These are phyloP conservation scores for Sphaerobolus stellatus DNA, from an alignment of 1,284 basidiomycete species.

Conservation along the genomic window DNA sequence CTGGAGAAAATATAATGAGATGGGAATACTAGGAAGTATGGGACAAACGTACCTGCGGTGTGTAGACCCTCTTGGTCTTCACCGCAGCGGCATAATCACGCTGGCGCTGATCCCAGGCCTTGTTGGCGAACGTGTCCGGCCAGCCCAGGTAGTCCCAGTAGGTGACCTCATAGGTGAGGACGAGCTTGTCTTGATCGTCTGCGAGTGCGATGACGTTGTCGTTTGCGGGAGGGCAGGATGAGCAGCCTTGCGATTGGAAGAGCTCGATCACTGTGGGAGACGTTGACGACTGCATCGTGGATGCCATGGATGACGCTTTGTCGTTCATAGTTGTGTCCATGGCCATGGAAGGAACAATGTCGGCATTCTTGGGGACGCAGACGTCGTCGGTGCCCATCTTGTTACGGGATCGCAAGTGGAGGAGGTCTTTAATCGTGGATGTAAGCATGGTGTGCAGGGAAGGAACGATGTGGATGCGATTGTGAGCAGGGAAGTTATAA, in stretches of 20 bases:
- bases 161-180: not conserved
- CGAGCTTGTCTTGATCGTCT: not conserved
- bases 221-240: not conserved
- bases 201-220: not conserved
- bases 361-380: not conserved
- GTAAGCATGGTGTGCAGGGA: too few relatives aligned
- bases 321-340: not conserved
- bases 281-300: not conserved
- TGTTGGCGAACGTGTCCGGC: not conserved
- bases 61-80: not conserved
- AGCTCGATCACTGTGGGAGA: not conserved
- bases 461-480: too few relatives aligned
- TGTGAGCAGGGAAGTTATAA: too few relatives aligned
- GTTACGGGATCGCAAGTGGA: not conserved
- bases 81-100: not conserved
- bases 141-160: not conserved
- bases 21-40: not conserved
- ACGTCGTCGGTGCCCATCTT: not conserved
- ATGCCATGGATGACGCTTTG: not conserved
- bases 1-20: not conserved
- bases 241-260: constrained; percentile 1
- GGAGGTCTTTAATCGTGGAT: not conserved
- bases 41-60: not conserved
- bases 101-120: not conserved
- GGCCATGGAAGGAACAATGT: not conserved